Evolutionary conservation across 345 rosid species (phyloP).

Genomic region (Geranium brycei): DNA sequence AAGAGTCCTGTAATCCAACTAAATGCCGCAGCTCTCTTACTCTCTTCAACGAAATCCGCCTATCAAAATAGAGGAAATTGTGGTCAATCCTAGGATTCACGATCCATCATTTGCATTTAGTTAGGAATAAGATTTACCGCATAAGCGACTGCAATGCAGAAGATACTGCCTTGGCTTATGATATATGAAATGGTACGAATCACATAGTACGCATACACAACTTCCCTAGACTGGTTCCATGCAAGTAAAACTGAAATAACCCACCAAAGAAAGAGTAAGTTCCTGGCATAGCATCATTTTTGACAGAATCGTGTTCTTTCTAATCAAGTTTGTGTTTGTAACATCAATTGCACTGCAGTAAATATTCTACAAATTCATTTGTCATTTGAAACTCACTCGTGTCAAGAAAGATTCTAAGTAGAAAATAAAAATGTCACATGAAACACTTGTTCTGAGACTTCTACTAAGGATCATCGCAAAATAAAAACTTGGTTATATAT

Average conservation of each 20-base stretch:
- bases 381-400: too few relatives aligned
- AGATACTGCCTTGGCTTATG: conserved; percentile 46
- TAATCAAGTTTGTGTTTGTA: too few relatives aligned
- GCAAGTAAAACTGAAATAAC: conserved; percentile 35
- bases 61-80: conserved; percentile 10
- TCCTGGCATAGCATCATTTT: background rate
- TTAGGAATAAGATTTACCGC: conserved; percentile 20
- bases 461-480: too few relatives aligned
- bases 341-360: too few relatives aligned
- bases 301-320: too few relatives aligned
- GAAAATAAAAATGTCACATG: too few relatives aligned
- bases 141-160: conserved; percentile 44
- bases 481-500: too few relatives aligned
- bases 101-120: background rate
- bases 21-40: conserved; percentile 36
- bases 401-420: too few relatives aligned
- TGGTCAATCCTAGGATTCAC: background rate
- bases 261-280: conserved; percentile 1
- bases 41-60: conserved; percentile 37
- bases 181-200: conserved; percentile 41
- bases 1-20: conserved; percentile 49
- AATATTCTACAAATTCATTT: too few relatives aligned
- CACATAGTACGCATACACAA: conserved; percentile 41
- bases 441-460: too few relatives aligned
- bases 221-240: conserved; percentile 22